Conservation (phyloP, 176 grass and related monocot genomes). For the Cymbopogon citratus region DNA sequence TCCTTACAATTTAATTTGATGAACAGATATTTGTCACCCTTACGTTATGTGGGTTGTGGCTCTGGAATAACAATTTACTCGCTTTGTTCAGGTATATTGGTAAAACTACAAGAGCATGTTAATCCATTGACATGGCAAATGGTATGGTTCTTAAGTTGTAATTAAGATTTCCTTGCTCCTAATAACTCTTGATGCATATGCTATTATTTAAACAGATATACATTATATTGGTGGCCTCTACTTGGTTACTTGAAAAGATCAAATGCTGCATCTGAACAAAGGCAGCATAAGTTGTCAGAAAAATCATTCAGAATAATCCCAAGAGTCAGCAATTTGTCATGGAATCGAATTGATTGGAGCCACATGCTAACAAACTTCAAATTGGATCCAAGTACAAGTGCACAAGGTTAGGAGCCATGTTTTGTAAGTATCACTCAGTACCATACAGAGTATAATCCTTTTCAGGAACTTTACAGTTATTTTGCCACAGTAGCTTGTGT, state of each 20-base stretch:
- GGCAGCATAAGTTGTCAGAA: conserved; percentile 75
- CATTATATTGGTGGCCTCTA: too few species aligned
- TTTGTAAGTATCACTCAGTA: too few species aligned
- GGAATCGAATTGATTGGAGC: conserved; percentile 69
- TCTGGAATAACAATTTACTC: neutral
- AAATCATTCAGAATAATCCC: conserved; percentile 78
- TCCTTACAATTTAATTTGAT: too few species aligned
- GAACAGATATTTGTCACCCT: neutral
- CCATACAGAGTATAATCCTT: too few species aligned
- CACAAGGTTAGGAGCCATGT: conserved; percentile 38
- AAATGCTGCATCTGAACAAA: too few species aligned
- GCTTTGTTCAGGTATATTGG: conserved; percentile 51
- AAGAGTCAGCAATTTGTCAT: conserved; percentile 80
- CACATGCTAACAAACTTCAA: conserved; percentile 71
- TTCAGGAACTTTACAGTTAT: too few species aligned
- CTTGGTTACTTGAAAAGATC: conserved; percentile 62
- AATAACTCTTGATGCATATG: neutral
- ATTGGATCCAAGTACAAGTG: conserved; percentile 50
- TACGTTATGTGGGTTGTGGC: neutral
- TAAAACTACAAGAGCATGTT: conserved; percentile 65
- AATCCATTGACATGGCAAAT: conserved; percentile 66
- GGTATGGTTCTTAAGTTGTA: conserved; percentile 31
- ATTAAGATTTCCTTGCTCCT: neutral
- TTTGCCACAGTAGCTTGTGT: too few species aligned
- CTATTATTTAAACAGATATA: too few species aligned